Evolutionary conservation across 1,284 basidiomycete species (phyloP).

Genomic region (Cryptococcus sp.): DNA sequence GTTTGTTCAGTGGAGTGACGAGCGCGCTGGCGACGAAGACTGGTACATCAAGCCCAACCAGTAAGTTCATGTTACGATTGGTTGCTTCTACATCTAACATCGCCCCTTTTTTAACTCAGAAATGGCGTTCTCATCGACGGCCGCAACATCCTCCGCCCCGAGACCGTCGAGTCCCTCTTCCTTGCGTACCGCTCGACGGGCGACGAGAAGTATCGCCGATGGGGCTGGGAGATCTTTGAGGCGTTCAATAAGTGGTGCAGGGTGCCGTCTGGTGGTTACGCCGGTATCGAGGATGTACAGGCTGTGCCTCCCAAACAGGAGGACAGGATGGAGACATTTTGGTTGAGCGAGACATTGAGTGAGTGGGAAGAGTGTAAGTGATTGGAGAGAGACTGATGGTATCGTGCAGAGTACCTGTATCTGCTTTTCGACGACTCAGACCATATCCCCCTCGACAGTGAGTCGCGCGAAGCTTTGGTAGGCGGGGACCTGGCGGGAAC

Average conservation of each 20-base stretch:
- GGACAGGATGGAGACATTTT: conserved; percentile 95
- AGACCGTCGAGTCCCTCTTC: conserved; percentile 92
- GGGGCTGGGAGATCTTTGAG: conserved; percentile 87
- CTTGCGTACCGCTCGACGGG: conserved; percentile 81
- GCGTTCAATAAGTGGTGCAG: conserved; percentile 78
- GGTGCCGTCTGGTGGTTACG: conserved; percentile 74
- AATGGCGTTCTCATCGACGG: conserved; percentile 64
- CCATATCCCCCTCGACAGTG: conserved; percentile 69
- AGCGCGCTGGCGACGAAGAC: conserved; percentile 55
- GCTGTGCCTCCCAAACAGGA: conserved; percentile 61
- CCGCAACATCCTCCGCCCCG: conserved; percentile 88
- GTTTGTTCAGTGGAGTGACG: conserved; percentile 60
- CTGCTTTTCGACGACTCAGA: conserved; percentile 75
- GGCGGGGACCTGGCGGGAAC: not conserved
- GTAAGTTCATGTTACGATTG: conserved; percentile 10
- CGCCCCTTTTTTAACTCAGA: conserved; percentile 4
- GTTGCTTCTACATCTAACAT: not conserved
- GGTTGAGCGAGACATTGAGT: conserved; percentile 86
- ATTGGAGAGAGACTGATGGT: not conserved
- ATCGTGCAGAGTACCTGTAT: conserved; percentile 72
- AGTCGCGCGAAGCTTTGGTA: conserved; percentile 40
- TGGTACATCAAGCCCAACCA: conserved; percentile 75
- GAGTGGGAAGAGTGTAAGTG: too few species aligned
- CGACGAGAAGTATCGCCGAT: conserved; percentile 71
- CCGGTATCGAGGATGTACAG: conserved; percentile 80